phyloP scores from a whole-genome alignment of 768 basidiomycete genomes.

The Auriscalpium vulgare region DNA sequence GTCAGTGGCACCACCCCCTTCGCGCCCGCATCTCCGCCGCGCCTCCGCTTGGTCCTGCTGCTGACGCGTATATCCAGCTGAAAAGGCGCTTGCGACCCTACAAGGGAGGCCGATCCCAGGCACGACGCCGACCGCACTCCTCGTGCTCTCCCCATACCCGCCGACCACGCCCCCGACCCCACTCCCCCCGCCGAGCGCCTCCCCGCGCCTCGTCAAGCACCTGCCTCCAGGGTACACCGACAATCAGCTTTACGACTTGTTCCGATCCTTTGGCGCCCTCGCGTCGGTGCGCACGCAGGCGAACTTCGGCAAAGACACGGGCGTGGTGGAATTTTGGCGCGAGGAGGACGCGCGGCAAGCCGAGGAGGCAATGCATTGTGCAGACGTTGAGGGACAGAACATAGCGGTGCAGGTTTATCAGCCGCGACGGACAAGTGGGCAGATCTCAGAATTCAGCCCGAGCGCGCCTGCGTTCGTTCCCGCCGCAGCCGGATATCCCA shows the following conservation, averaged over 20 bases:
- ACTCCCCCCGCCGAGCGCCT: constrained; percentile 67
- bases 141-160: constrained; percentile 78
- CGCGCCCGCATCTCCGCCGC: background rate
- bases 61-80: constrained; percentile 42
- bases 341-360: constrained; percentile 77
- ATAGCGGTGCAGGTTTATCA: constrained; percentile 79
- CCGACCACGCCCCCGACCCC: constrained; percentile 69
- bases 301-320: constrained; percentile 70
- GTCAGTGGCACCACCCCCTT: constrained; percentile 31
- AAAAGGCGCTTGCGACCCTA: constrained; percentile 81
- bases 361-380: constrained; percentile 77
- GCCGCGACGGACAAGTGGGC: constrained; percentile 45
- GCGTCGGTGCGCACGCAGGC: constrained; percentile 70
- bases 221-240: constrained; percentile 65
- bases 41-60: background rate
- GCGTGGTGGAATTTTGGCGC: constrained; percentile 79
- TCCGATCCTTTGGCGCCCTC: constrained; percentile 77
- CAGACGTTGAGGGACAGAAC: constrained; percentile 76
- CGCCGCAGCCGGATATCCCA: constrained; percentile 42
- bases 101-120: constrained; percentile 67
- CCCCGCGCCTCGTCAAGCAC: constrained; percentile 78
- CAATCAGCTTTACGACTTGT: constrained; percentile 74
- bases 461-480: constrained; percentile 75
- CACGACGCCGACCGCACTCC: constrained; percentile 45
- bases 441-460: constrained; percentile 58